Percentiles rank a stretch among this genome's conserved stretches.
These are phyloP conservation scores for Eucalyptus regnans DNA, from an alignment of 345 rosid species.

Conservation along the genomic window DNA sequence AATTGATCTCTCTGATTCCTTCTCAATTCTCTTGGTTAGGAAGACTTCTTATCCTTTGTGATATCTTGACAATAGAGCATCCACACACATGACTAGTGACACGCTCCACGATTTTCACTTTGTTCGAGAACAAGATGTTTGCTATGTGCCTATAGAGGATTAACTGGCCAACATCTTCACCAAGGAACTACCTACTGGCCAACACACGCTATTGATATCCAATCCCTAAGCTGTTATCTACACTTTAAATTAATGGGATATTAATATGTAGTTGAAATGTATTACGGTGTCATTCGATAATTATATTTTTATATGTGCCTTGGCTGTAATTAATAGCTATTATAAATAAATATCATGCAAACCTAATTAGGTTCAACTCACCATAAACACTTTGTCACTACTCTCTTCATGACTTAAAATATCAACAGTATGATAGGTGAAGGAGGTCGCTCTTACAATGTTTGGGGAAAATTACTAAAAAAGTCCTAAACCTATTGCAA, in stretches of 20 bases:
- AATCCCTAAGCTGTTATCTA: not conserved
- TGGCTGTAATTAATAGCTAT: not conserved
- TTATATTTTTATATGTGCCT: not conserved
- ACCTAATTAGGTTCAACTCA: not conserved
- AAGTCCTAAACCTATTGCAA: too few relatives aligned
- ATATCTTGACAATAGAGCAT: not conserved
- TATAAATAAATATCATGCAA: not conserved
- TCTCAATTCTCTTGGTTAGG: not conserved
- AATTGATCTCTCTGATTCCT: not conserved
- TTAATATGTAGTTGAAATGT: not conserved
- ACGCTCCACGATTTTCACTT: not conserved
- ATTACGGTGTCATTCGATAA: not conserved
- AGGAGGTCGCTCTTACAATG: not conserved
- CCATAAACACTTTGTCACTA: not conserved
- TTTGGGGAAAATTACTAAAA: too few relatives aligned
- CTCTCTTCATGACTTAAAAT: not conserved
- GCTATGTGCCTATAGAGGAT: not conserved
- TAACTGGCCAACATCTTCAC: not conserved
- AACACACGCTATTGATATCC: not conserved
- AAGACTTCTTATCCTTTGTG: rapidly evolving
- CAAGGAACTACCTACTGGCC: not conserved
- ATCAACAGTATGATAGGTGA: not conserved
- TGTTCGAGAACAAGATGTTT: rapidly evolving
- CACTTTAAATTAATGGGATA: not conserved
- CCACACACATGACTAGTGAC: not conserved